Evolutionary conservation across 305 asterid genomes (phyloP), one percentile per base, ranked within the genome.

Genomic region (Plantago coronopus): DNA sequence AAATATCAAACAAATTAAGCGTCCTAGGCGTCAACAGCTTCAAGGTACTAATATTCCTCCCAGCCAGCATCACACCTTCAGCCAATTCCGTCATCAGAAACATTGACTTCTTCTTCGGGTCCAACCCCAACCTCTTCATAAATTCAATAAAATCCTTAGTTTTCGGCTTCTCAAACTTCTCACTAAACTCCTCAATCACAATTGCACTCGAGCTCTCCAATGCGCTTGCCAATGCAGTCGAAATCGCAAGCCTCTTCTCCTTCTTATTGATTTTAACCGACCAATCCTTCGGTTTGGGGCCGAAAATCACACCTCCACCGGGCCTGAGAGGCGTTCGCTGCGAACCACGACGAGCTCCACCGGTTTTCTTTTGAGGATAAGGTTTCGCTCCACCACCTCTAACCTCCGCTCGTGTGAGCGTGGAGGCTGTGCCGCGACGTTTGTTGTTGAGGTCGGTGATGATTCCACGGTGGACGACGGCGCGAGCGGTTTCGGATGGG

Each of bases 251-350:
- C 59, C 70, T 75, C 68, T 93, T 93, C 20, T 93, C 98, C 79
- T 93, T 93, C 74, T 73, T 85, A 62, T 93, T 93, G 5, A 93
- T 93, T 53, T 93, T 93, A 0, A 87, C 68, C 5, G 96, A 83
- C 97, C 98, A 93, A 45, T 93, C 97, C 34, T 85, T 89, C 3
- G 98, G 98, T 75, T 83, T 89, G 40, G 98, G 98, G 38, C 98
- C 98, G 38, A 93, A 93, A 25, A 89, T 38, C 15, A 87, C 97
- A 0, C 98, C 98, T 4, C 98, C 98, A 5, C 98, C 98, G 64
- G 95, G 98, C 5, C 98, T 81, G 45, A 93, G 91, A 15, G 97
- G 97, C 29, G 98, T 88, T 1, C 94, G 81, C 65, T 77, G 78
- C 14, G 98, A 91, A 2, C 98, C 97, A 11, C 87, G 93, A 12